Evolutionary conservation across 352 stramenopile species (phyloP), one percentile per base, ranked within the genome.

Genomic region (Phytophthora citricola): DNA sequence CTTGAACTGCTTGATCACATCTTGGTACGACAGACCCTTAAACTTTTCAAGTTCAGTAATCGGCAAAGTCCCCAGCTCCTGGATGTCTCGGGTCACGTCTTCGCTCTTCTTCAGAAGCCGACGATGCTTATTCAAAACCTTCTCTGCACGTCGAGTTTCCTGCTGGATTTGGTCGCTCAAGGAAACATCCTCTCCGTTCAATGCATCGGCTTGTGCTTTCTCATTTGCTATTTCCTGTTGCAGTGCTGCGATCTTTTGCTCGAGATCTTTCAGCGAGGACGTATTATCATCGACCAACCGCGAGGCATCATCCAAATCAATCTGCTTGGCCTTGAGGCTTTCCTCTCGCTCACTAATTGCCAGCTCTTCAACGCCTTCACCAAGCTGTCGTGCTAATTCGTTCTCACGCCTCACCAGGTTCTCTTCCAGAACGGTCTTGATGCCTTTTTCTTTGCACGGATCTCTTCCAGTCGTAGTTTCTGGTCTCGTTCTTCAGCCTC

Each of bases 51-150:
- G 84, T 76, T 99, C 97, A 12, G 87, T 87, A 29, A 89, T 90
- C 5, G 97, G 97, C 32, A 99, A 81, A 5, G 95, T 98, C 26
- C 98, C 98, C 5, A 99, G 84, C 58, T 99, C 97, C 52, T 97
- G 95, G 57, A 99, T 99, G 71, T 99, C 98, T 51, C 95, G 84
- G 71, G 96, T 96, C 34, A 94, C 95, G 65, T 97, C 95, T 45
- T 99, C 97, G 38, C 96, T 83, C 66, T 97, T 97, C 44, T 93
- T 84, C 10, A 98, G 46, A 52, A 96, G 66, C 11, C 93, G 80
- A 11, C 83, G 76, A 4, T 87, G 84, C 49, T 85, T 95, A 53
- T 82, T 97, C 48, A 92, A 78, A 24, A 89, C 78, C 67, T 95
- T 94, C 63, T 98, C 93, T 26, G 95, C 73, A 5, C 81, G 77